Percentiles rank a stretch among this genome's conserved stretches.
These are phyloP conservation scores for Eucalyptus sp. DNA, from an alignment of 345 rosid species.

Conservation along the genomic window DNA sequence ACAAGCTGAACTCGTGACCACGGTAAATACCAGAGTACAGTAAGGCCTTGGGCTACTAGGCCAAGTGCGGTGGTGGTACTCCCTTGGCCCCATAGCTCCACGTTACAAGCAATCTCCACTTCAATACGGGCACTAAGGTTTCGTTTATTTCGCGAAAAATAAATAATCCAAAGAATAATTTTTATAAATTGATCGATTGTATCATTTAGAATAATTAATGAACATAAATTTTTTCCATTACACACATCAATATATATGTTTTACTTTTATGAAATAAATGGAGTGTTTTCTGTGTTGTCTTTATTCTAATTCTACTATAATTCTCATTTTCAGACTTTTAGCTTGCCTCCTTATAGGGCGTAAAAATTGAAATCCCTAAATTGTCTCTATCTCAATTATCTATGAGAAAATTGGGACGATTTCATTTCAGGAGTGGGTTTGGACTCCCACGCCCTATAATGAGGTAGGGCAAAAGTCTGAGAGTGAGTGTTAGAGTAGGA, in stretches of 20 bases:
- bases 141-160: accelerated
- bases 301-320: accelerated
- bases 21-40: neutral
- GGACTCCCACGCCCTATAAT: too few species aligned
- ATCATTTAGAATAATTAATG: neutral
- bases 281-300: accelerated
- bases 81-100: neutral
- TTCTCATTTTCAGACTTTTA: accelerated
- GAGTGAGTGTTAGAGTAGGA: too few species aligned
- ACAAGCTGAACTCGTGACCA: neutral
- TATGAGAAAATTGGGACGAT: accelerated
- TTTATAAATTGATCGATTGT: neutral
- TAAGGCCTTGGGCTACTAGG: neutral
- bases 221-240: too few species aligned
- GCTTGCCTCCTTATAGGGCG: accelerated
- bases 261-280: neutral
- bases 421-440: too few species aligned
- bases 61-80: neutral
- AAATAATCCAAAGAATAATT: neutral
- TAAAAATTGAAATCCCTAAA: accelerated
- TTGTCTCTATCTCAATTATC: accelerated
- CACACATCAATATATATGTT: too few species aligned
- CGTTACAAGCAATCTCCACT: neutral
- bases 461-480: too few species aligned
- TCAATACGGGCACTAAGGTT: accelerated